phyloP scores from a whole-genome alignment of 805 yeast species.

The Yarrowia osloensis region DNA sequence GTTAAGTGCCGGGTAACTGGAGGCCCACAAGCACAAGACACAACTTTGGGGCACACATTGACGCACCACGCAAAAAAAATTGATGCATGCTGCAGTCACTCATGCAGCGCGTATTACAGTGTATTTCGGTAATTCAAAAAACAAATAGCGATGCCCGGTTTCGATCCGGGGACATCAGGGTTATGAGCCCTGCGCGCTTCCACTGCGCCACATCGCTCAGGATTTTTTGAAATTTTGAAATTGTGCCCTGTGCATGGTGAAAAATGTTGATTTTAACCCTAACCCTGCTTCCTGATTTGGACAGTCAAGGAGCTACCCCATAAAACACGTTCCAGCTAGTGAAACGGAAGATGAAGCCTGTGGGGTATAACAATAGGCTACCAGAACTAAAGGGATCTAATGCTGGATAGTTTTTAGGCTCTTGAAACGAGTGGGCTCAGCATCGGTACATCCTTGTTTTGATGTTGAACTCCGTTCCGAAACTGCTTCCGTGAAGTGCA shows the following conservation, averaged over 20 bases:
- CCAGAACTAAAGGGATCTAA: no score
- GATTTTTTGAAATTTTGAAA: not conserved
- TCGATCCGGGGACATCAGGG: conserved; percentile 94
- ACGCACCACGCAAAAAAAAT: not conserved
- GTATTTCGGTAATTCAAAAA: not conserved
- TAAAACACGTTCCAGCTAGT: not conserved
- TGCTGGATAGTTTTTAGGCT: no score
- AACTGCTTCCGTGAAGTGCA: no score
- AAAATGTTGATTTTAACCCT: not conserved
- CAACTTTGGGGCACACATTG: not conserved
- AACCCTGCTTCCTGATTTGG: not conserved
- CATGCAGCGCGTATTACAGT: not conserved
- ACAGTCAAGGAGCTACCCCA: not conserved
- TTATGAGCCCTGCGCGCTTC: conserved; percentile 97
- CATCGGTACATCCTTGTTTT: no score
- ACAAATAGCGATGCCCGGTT: conserved; percentile 75
- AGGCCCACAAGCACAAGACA: not conserved
- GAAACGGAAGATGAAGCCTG: no score
- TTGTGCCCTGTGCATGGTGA: not conserved
- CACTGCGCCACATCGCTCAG: conserved; percentile 52
- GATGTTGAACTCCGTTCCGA: no score
- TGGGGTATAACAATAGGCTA: no score
- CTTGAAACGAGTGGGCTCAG: no score
- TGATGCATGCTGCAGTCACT: not conserved
- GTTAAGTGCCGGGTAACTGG: conserved; percentile 27